A percentile compares a stretch with the other conserved stretches of the same genome.
These are phyloP conservation scores for Chamaecrista fasciculata DNA, from an alignment of 306 rosid species.

Conservation along the genomic window DNA sequence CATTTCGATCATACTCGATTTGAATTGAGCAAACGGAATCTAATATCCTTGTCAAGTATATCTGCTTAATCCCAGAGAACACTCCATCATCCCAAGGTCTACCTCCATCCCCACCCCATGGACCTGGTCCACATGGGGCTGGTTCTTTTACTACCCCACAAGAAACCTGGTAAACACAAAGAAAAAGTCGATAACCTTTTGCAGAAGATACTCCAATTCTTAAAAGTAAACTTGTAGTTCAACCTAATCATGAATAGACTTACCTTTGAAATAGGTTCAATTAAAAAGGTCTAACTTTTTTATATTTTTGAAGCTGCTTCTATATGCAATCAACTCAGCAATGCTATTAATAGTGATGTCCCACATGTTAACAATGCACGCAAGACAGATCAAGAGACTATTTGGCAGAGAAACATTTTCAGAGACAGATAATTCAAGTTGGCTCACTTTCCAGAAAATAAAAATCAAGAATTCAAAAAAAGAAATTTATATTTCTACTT, in stretches of 20 bases:
- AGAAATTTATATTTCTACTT: not conserved
- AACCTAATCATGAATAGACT: not conserved
- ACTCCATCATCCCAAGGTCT: conserved; percentile 96
- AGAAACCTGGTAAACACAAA: conserved; percentile 40
- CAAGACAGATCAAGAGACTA: too few relatives aligned
- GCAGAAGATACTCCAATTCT: conserved; percentile 13
- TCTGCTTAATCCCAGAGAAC: conserved; percentile 75
- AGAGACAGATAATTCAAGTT: too few relatives aligned
- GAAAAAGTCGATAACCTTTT: not conserved
- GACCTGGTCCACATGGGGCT: conserved; percentile 90
- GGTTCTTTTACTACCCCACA: conserved; percentile 76
- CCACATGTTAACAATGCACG: too few relatives aligned
- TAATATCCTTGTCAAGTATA: conserved; percentile 61
- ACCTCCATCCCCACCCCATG: conserved; percentile 99
- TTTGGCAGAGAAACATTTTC: too few relatives aligned
- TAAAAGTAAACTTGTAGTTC: not conserved
- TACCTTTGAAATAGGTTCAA: too few relatives aligned
- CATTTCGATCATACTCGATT: conserved; percentile 80
- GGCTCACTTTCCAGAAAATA: too few relatives aligned
- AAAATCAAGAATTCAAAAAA: too few relatives aligned
- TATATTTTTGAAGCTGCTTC: too few relatives aligned
- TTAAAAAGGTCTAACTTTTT: not conserved
- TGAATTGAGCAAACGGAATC: conserved; percentile 83
- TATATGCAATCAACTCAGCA: too few relatives aligned
- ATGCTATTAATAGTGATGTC: too few relatives aligned